phyloP scores from a whole-genome alignment of 495 filamentous ascomycete species.

The Talaromyces wortmannii region DNA sequence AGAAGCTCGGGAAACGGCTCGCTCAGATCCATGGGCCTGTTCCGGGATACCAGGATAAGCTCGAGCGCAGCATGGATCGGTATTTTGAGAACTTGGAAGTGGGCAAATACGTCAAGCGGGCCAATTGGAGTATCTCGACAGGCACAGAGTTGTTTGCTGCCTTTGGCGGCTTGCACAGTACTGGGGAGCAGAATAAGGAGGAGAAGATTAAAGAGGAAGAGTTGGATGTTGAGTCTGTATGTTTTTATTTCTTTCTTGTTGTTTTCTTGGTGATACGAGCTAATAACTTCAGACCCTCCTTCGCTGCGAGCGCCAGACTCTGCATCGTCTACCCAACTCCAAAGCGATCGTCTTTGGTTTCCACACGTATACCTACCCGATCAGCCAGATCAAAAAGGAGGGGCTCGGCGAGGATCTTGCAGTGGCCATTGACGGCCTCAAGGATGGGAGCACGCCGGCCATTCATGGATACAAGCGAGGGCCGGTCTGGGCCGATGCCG shows the following conservation, averaged over 20 bases:
- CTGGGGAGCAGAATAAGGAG: constrained; percentile 39
- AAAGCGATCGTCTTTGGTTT: constrained; percentile 67
- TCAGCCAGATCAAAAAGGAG: constrained; percentile 62
- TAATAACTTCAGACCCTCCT: constrained; percentile 37
- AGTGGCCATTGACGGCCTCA: constrained; percentile 65
- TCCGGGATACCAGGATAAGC: constrained; percentile 60
- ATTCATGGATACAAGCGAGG: constrained; percentile 66
- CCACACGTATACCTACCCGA: constrained; percentile 71
- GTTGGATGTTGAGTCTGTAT: constrained; percentile 44
- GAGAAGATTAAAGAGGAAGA: constrained; percentile 30
- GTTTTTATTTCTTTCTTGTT: not conserved
- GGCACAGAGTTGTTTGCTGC: constrained; percentile 48
- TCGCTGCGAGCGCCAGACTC: constrained; percentile 69
- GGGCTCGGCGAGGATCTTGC: constrained; percentile 59
- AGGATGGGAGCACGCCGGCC: constrained; percentile 56
- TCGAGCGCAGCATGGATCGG: constrained; percentile 70
- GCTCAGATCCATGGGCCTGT: constrained; percentile 65
- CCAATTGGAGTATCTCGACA: constrained; percentile 61
- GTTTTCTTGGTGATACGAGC: too few relatives aligned
- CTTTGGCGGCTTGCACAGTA: constrained; percentile 29
- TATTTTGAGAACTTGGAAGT: constrained; percentile 53
- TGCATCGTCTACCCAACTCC: constrained; percentile 63
- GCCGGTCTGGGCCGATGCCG: constrained; percentile 58
- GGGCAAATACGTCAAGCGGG: constrained; percentile 29
- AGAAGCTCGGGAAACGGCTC: constrained; percentile 57